These are phyloP conservation scores for Aspergillus viridinutans DNA, from an alignment of 2,329 filamentous ascomycete species.

Conservation along the genomic window DNA sequence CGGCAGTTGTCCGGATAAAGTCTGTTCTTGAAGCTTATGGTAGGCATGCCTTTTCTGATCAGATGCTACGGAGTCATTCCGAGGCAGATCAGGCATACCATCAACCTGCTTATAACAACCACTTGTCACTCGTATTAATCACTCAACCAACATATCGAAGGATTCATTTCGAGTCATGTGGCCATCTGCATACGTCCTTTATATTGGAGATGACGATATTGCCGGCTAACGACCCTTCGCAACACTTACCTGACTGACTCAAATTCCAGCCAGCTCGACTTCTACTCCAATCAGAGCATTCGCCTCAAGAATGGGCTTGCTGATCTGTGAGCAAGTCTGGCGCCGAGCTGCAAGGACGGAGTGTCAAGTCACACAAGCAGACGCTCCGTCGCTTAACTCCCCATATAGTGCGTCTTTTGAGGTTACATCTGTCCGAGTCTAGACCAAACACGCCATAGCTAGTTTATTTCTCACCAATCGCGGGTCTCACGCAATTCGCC, in stretches of 20 bases:
- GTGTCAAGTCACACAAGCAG: not conserved
- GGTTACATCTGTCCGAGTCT: not conserved
- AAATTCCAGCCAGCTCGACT: too few relatives aligned
- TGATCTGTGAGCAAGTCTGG: not conserved
- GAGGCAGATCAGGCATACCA: not conserved
- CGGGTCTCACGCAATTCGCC: not conserved
- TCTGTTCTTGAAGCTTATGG: too few relatives aligned
- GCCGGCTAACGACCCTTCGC: not conserved
- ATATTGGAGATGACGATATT: not conserved
- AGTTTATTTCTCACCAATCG: not conserved
- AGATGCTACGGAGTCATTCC: not conserved
- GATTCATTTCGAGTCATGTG: not conserved
- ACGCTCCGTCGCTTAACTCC: not conserved
- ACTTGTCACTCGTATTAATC: not conserved
- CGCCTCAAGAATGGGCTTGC: not conserved
- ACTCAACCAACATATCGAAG: not conserved
- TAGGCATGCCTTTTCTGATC: not conserved
- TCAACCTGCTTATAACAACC: not conserved
- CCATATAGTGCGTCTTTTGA: not conserved
- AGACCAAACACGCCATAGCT: not conserved
- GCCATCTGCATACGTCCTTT: not conserved
- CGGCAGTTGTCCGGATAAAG: too few relatives aligned
- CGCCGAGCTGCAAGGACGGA: not conserved
- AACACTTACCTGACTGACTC: not conserved
- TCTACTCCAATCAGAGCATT: too few relatives aligned